A percentile compares a stretch with the other conserved stretches of the same genome.
Evolutionary conservation across 2,329 filamentous ascomycete species (phyloP).

Genomic region (Fusarium fracticaudum): DNA sequence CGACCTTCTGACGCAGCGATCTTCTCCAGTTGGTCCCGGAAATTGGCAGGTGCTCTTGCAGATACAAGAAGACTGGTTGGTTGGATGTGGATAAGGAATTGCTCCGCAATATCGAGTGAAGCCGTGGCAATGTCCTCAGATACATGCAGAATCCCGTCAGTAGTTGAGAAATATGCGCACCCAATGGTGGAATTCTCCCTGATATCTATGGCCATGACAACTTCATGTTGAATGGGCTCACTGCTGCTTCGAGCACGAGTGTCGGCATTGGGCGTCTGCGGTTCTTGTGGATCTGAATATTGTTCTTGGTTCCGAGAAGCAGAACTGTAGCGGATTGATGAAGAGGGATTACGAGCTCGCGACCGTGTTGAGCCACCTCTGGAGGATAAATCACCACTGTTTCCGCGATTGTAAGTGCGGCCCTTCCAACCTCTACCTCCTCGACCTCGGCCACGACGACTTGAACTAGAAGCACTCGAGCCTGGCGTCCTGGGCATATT

Average conservation of each 20-base stretch:
- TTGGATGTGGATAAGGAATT: slow-evolving; percentile 62
- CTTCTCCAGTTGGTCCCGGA: slow-evolving; percentile 48
- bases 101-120: slow-evolving; percentile 74
- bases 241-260: slow-evolving; percentile 12
- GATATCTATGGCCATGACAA: slow-evolving; percentile 84
- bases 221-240: slow-evolving; percentile 55
- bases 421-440: neutral
- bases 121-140: slow-evolving; percentile 80
- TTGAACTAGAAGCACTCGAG: slow-evolving; percentile 11
- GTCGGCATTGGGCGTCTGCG: neutral
- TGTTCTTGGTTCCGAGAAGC: neutral
- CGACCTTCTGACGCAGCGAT: slow-evolving; percentile 13
- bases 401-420: neutral
- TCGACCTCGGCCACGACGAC: slow-evolving; percentile 12
- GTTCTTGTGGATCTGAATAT: neutral
- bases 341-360: neutral
- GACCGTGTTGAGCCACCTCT: neutral
- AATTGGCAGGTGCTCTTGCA: slow-evolving; percentile 54
- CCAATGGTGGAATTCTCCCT: slow-evolving; percentile 77
- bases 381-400: slow-evolving; percentile 12
- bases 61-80: slow-evolving; percentile 66
- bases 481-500: slow-evolving; percentile 24
- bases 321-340: neutral
- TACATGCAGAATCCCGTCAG: slow-evolving; percentile 75
- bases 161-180: slow-evolving; percentile 82